Conservation (phyloP, 768 basidiomycete genomes). For the Hygrocybe punicea region DNA sequence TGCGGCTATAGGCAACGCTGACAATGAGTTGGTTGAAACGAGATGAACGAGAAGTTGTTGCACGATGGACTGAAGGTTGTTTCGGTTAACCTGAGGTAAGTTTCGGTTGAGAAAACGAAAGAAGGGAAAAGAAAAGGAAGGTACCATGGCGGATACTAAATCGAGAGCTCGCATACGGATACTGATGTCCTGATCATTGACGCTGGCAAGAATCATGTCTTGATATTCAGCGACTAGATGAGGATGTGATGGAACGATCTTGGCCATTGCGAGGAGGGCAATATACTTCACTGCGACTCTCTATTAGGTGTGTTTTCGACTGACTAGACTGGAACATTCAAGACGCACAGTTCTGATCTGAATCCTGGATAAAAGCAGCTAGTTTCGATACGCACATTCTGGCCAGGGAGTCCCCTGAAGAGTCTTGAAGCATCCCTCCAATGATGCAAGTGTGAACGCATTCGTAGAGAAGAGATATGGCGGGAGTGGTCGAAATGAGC, state of each 20-base stretch:
- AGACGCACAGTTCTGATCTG: constrained; percentile 90
- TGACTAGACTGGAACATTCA: not conserved
- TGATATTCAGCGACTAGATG: constrained; percentile 89
- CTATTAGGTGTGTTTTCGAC: constrained; percentile 3
- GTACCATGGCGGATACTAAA: constrained; percentile 88
- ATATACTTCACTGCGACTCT: constrained; percentile 84
- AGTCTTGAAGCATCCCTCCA: constrained; percentile 87
- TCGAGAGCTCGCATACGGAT: constrained; percentile 96
- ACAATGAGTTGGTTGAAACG: constrained; percentile 52
- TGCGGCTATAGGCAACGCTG: constrained; percentile 55
- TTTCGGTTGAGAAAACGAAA: not conserved
- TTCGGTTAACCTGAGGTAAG: constrained; percentile 63
- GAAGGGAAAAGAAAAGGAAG: constrained; percentile 13
- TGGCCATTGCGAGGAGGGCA: constrained; percentile 88
- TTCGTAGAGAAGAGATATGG: constrained; percentile 94
- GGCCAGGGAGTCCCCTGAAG: constrained; percentile 76
- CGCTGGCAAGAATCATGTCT: constrained; percentile 82
- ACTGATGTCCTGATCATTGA: constrained; percentile 91
- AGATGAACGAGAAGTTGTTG: constrained; percentile 89
- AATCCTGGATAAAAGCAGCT: constrained; percentile 84
- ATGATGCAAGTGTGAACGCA: constrained; percentile 98
- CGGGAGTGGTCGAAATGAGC: constrained; percentile 91
- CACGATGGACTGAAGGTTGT: constrained; percentile 85
- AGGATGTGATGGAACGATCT: constrained; percentile 91
- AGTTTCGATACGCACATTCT: constrained; percentile 89